Percentiles rank a stretch among this genome's conserved stretches.
Conservation (phyloP, 2,329 filamentous ascomycete species). For the Magnaporthales sp. region DNA sequence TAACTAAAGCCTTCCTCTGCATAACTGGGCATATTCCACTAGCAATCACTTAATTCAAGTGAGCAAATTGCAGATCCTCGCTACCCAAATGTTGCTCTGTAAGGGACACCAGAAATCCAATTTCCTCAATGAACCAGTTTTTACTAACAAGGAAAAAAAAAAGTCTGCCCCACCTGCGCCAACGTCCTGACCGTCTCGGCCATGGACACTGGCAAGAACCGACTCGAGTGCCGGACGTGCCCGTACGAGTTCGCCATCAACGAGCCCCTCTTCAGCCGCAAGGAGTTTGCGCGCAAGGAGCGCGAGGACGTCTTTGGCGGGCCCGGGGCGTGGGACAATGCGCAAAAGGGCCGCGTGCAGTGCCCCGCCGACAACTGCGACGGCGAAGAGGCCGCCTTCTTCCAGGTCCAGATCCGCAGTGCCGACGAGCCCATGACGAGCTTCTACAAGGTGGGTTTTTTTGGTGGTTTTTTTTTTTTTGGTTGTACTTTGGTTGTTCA, state of each 20-base stretch:
- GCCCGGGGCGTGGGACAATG: slow-evolving; percentile 81
- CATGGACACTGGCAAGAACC: slow-evolving; percentile 55
- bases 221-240: slow-evolving; percentile 91
- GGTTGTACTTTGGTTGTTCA: not conserved
- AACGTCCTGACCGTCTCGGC: slow-evolving; percentile 72
- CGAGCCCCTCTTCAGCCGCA: slow-evolving; percentile 70
- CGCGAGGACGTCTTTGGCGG: slow-evolving; percentile 87
- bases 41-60: not conserved
- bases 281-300: slow-evolving; percentile 78
- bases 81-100: slow-evolving; percentile 57
- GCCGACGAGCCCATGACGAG: slow-evolving; percentile 98
- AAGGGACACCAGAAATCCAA: slow-evolving; percentile 15
- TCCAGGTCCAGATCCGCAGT: slow-evolving; percentile 94
- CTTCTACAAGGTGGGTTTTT: slow-evolving; percentile 69
- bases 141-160: slow-evolving; percentile 1
- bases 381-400: slow-evolving; percentile 82
- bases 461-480: not conserved
- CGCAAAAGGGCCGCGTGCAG: slow-evolving; percentile 74
- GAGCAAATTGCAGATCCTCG: not conserved
- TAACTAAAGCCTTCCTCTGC: not conserved
- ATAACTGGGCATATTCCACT: too few relatives aligned
- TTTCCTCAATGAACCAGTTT: slow-evolving; percentile 4
- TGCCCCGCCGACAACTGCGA: slow-evolving; percentile 76
- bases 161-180: slow-evolving; percentile 76
- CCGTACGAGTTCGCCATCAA: slow-evolving; percentile 84